Evolutionary conservation across 192 early-diverging fungal species (phyloP).

Genomic region (Backusella macrospora): DNA sequence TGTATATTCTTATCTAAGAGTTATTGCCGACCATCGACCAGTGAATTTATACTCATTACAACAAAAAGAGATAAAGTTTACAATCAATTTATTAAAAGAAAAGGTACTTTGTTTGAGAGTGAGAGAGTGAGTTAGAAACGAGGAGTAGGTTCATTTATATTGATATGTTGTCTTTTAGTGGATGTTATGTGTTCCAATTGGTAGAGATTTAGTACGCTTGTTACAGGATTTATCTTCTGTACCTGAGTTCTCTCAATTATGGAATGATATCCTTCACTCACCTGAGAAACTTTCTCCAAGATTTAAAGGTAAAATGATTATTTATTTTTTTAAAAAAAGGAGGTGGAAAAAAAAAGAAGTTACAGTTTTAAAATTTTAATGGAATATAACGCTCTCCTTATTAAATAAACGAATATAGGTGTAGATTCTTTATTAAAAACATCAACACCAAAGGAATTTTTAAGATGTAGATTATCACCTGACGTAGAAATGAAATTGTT

Average conservation of each 20-base stretch:
- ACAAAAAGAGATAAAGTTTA: slow-evolving; percentile 52
- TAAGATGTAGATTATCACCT: slow-evolving; percentile 62
- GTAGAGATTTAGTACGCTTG: slow-evolving; percentile 68
- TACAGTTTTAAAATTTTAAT: not conserved
- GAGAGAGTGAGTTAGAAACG: not conserved
- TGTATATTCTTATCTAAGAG: slow-evolving; percentile 50
- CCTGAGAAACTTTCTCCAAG: slow-evolving; percentile 59
- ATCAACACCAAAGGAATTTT: slow-evolving; percentile 62
- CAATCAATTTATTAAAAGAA: slow-evolving; percentile 54
- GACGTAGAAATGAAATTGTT: slow-evolving; percentile 71
- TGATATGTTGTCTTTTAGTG: slow-evolving; percentile 28
- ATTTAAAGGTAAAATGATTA: slow-evolving; percentile 43
- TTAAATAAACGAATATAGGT: slow-evolving; percentile 23
- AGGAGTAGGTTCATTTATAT: not conserved
- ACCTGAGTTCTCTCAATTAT: slow-evolving; percentile 56
- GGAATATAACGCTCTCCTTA: not conserved
- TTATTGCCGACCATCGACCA: slow-evolving; percentile 58
- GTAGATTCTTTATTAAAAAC: slow-evolving; percentile 58
- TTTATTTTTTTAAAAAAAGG: not conserved
- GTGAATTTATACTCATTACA: slow-evolving; percentile 42
- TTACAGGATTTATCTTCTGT: slow-evolving; percentile 63
- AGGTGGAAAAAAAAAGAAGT: not conserved
- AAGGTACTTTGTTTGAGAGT: slow-evolving; percentile 44
- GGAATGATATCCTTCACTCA: slow-evolving; percentile 55
- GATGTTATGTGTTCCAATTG: slow-evolving; percentile 58